phyloP scores from a whole-genome alignment of 202 grass and related monocot species.

The Hordeum pubiflorum region DNA sequence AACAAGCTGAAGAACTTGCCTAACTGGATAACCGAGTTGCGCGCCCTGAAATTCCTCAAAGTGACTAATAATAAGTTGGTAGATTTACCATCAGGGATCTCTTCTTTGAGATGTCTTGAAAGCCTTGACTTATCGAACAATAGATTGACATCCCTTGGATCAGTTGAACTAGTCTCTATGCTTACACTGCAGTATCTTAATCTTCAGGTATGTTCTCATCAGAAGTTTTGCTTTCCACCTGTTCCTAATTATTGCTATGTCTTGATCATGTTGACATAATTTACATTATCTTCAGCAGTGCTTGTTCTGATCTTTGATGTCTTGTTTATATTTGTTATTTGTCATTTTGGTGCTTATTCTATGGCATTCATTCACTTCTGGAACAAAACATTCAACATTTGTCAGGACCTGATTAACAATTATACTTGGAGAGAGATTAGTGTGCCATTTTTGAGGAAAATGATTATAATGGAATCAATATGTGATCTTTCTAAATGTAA shows the following conservation, averaged over 20 bases:
- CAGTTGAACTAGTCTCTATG: constrained; percentile 72
- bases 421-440: background rate
- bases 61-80: constrained; percentile 92
- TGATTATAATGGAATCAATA: background rate
- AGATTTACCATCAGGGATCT: constrained; percentile 66
- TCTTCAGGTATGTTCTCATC: constrained; percentile 67
- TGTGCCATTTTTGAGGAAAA: background rate
- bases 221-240: background rate
- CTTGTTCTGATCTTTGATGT: background rate
- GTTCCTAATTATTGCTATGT: constrained; percentile 2
- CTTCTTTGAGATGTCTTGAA: constrained; percentile 68
- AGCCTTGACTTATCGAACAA: constrained; percentile 93
- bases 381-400: background rate
- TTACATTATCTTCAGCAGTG: background rate
- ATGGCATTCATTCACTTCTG: background rate
- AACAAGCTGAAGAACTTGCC: constrained; percentile 95
- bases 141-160: constrained; percentile 71
- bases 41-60: constrained; percentile 64
- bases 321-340: background rate
- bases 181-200: constrained; percentile 74
- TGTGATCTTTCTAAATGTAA: background rate
- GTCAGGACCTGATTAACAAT: background rate
- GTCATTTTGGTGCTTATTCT: background rate
- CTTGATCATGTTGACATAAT: background rate
- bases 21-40: constrained; percentile 67